Conservation (phyloP, 164 flowering plant genomes). For the Nelumbo lutea region DNA sequence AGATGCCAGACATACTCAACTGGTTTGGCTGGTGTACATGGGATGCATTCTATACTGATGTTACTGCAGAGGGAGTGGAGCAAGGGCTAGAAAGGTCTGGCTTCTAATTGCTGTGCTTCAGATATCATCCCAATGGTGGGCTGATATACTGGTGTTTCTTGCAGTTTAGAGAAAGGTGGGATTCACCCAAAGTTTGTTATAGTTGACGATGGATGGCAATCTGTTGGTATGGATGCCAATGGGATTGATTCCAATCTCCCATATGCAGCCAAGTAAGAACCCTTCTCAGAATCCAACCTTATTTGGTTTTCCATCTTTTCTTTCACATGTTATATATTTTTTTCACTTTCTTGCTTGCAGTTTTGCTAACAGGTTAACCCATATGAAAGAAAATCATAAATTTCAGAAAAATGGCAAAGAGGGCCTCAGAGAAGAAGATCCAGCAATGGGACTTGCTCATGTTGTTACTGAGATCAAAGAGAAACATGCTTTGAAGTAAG, state of each 20-base stretch:
- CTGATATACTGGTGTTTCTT: neutral
- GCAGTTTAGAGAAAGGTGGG: conserved; percentile 53
- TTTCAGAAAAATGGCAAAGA: conserved; percentile 55
- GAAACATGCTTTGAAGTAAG: conserved; percentile 42
- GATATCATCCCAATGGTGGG: neutral
- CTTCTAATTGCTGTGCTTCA: neutral
- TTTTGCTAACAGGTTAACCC: conserved; percentile 50
- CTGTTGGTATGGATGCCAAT: conserved; percentile 45
- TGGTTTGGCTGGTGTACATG: conserved; percentile 85
- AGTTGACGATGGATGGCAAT: conserved; percentile 78
- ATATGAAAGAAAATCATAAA: conserved; percentile 61
- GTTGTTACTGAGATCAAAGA: conserved; percentile 43
- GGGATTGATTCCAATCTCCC: conserved; percentile 28
- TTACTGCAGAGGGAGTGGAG: conserved; percentile 47
- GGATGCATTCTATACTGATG: conserved; percentile 69
- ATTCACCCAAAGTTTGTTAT: conserved; percentile 56
- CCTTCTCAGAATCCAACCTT: neutral
- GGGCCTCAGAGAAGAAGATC: conserved; percentile 48
- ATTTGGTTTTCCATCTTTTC: neutral
- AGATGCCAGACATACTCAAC: conserved; percentile 65
- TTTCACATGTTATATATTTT: neutral
- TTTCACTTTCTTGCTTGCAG: conserved; percentile 21
- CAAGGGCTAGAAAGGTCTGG: conserved; percentile 48
- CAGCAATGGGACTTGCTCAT: conserved; percentile 44
- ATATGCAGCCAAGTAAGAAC: conserved; percentile 50